phyloP scores from a whole-genome alignment of 306 rosid genomes.

The Pyrus betulifolia region DNA sequence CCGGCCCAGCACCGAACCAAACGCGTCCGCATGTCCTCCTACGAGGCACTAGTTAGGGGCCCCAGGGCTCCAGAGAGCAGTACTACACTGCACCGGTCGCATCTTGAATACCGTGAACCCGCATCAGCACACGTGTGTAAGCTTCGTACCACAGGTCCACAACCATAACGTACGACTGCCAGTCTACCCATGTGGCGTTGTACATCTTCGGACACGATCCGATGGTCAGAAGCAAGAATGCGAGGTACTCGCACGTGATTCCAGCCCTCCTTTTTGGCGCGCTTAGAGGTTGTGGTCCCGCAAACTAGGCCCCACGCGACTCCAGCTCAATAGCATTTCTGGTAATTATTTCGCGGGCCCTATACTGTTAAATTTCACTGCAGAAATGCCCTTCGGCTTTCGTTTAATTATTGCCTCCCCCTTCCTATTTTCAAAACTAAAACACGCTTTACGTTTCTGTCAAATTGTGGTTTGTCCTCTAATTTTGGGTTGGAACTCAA shows the following conservation, averaged over 20 bases:
- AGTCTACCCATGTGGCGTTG: neutral
- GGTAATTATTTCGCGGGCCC: slow-evolving; percentile 10
- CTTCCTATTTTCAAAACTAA: neutral
- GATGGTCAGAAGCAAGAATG: neutral
- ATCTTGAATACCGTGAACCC: neutral
- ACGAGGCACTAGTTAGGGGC: neutral
- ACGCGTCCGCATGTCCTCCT: neutral
- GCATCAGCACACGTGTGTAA: slow-evolving; percentile 1
- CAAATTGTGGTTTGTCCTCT: too few species aligned
- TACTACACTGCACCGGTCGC: neutral
- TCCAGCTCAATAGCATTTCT: slow-evolving; percentile 13
- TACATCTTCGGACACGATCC: neutral
- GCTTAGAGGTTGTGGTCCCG: neutral
- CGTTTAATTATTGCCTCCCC: neutral
- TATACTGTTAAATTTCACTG: neutral
- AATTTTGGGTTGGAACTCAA: too few species aligned
- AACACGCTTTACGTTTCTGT: neutral
- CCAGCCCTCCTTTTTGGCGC: neutral
- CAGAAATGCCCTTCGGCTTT: neutral
- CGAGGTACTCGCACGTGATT: slow-evolving; percentile 13
- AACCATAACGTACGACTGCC: neutral
- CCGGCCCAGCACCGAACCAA: slow-evolving; percentile 4
- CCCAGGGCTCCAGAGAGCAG: neutral
- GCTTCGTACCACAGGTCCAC: neutral
- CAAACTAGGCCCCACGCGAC: neutral